Evolutionary conservation across 1,284 basidiomycete genomes (phyloP).

Genomic region (Sparassis latifolia): DNA sequence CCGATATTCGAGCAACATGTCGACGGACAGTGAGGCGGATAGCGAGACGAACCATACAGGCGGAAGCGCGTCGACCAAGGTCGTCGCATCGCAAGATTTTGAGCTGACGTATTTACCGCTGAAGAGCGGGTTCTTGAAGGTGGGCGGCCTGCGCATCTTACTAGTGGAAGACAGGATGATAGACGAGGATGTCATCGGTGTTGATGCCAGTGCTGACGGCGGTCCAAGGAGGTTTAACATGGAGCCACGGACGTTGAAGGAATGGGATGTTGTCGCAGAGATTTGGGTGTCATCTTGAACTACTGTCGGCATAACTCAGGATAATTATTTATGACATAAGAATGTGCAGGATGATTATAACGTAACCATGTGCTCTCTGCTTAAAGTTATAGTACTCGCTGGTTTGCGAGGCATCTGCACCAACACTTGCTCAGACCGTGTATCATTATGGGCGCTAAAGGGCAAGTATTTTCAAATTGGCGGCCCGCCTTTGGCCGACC

Average conservation of each 20-base stretch:
- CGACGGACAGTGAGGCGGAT: constrained; percentile 16
- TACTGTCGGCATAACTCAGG: too few species aligned
- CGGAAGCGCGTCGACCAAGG: constrained; percentile 12
- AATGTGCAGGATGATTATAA: too few species aligned
- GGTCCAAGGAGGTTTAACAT: constrained; percentile 18
- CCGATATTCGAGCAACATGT: constrained; percentile 13
- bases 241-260: constrained; percentile 43
- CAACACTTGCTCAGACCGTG: too few species aligned
- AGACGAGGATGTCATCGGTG: constrained; percentile 35
- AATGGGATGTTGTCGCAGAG: constrained; percentile 65
- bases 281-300: constrained; percentile 46
- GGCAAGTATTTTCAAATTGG: too few species aligned
- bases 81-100: constrained; percentile 41
- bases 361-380: too few species aligned
- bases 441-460: too few species aligned
- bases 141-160: constrained; percentile 61
- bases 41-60: constrained; percentile 30
- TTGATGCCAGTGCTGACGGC: constrained; percentile 27
- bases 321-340: too few species aligned
- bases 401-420: too few species aligned
- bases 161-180: constrained; percentile 50
- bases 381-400: too few species aligned
- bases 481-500: too few species aligned
- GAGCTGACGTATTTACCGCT: constrained; percentile 52
- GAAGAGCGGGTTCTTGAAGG: constrained; percentile 46